Evolutionary conservation across 1,139 yeast species (phyloP).

Genomic region (Spathaspora sp.): DNA sequence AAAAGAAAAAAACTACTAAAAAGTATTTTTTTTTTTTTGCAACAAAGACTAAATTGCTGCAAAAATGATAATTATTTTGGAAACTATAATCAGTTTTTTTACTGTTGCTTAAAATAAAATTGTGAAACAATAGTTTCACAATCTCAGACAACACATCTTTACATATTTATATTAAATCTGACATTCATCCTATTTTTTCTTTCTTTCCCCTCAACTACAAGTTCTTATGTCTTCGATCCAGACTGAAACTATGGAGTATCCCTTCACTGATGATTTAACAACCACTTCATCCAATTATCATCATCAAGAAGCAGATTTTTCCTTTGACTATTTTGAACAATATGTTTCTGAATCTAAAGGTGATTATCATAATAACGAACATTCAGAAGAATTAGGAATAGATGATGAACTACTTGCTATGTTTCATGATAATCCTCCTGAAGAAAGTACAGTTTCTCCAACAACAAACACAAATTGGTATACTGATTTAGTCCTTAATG

Average conservation of each 20-base stretch:
- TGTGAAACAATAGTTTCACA: background rate
- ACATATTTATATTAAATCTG: background rate
- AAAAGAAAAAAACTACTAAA: background rate
- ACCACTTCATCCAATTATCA: background rate
- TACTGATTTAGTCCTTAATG: constrained; percentile 11
- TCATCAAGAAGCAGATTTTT: background rate
- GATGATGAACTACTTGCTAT: constrained; percentile 1
- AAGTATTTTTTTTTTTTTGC: background rate
- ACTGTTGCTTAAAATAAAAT: background rate
- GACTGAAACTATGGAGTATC: constrained; percentile 8
- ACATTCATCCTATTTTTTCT: background rate
- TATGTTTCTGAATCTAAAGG: background rate
- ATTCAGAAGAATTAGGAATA: background rate
- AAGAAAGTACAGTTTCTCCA: constrained; percentile 10
- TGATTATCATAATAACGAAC: background rate
- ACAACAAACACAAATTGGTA: constrained; percentile 11
- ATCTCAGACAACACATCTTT: background rate
- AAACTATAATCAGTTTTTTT: background rate
- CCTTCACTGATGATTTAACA: constrained; percentile 11
- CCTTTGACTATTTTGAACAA: background rate
- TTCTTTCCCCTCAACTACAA: background rate
- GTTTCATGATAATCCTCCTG: background rate
- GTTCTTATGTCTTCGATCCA: constrained; percentile 8
- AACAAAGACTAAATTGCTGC: background rate
- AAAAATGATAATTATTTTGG: background rate